Conservation (phyloP, 257 asterid genomes). For the Fraxinus americana region DNA sequence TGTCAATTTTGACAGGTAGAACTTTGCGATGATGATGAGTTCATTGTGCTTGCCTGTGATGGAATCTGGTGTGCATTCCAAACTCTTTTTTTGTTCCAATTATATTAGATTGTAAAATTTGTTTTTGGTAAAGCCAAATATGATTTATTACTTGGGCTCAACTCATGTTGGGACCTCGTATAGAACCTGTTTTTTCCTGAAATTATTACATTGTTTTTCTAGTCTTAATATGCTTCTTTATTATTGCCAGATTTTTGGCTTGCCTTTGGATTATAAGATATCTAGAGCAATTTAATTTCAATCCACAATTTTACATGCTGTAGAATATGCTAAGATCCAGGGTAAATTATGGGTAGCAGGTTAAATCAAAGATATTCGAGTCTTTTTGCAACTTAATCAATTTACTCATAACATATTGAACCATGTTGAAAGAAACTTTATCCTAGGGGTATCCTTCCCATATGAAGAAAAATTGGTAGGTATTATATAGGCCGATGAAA, state of each 20-base stretch:
- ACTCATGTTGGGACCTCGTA: too few species aligned
- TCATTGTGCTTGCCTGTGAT: slow-evolving; percentile 58
- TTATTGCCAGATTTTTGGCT: background rate
- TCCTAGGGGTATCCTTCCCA: background rate
- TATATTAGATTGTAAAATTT: background rate
- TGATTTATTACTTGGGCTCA: too few species aligned
- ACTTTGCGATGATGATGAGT: slow-evolving; percentile 46
- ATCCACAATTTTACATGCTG: background rate
- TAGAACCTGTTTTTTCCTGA: background rate
- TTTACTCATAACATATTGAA: background rate
- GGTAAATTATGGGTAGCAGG: background rate
- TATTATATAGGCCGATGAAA: background rate
- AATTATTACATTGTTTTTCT: background rate
- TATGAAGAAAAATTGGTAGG: background rate
- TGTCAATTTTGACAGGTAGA: slow-evolving; percentile 35
- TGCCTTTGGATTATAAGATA: background rate
- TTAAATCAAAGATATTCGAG: background rate
- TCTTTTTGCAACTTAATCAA: background rate
- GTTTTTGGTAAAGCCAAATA: too few species aligned
- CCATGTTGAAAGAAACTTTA: background rate
- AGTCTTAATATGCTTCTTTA: background rate
- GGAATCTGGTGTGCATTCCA: slow-evolving; percentile 44
- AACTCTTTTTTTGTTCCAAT: background rate
- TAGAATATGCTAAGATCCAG: too few species aligned
- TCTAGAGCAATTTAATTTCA: too few species aligned